Conservation (phyloP, 768 basidiomycete genomes). For the Kwoniella europaea region DNA sequence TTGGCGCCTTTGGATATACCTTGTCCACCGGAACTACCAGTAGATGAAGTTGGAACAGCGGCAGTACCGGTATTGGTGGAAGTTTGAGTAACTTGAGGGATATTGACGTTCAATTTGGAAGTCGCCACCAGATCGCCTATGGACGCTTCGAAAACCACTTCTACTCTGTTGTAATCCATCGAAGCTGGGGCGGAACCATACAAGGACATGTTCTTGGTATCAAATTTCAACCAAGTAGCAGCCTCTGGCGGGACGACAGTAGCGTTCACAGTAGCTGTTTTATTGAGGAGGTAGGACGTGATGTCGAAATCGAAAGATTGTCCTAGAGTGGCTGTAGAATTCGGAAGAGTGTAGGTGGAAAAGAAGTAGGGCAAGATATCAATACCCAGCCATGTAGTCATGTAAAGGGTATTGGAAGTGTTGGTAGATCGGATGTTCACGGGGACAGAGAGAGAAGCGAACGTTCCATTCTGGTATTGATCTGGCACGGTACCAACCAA, state of each 20-base stretch:
- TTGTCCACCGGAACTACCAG: conserved; percentile 12
- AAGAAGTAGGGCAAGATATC: conserved; percentile 77
- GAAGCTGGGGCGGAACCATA: conserved; percentile 42
- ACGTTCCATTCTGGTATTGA: conserved; percentile 55
- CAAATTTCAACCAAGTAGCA: conserved; percentile 48
- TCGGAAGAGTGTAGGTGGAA: conserved; percentile 65
- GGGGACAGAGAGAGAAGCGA: conserved; percentile 59
- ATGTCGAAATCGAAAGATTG: conserved; percentile 66
- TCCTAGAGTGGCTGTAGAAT: conserved; percentile 65
- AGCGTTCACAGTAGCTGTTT: conserved; percentile 39
- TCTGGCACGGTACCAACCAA: conserved; percentile 71
- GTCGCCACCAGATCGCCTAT: conserved; percentile 30
- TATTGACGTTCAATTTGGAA: conserved; percentile 32
- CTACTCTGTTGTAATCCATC: conserved; percentile 34
- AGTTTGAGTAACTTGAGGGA: conserved; percentile 34
- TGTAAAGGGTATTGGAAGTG: conserved; percentile 61
- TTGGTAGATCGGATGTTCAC: conserved; percentile 72
- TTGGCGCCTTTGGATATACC: conserved; percentile 55
- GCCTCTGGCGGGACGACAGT: conserved; percentile 45
- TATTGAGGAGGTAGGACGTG: conserved; percentile 65
- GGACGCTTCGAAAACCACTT: conserved; percentile 43
- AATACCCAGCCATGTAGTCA: conserved; percentile 62
- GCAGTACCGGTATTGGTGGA: conserved; percentile 38
- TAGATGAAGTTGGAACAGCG: conserved; percentile 20
- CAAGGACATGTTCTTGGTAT: conserved; percentile 41